Evolutionary conservation across 768 basidiomycete genomes (phyloP).

Genomic region (Cytidiella melzeri): DNA sequence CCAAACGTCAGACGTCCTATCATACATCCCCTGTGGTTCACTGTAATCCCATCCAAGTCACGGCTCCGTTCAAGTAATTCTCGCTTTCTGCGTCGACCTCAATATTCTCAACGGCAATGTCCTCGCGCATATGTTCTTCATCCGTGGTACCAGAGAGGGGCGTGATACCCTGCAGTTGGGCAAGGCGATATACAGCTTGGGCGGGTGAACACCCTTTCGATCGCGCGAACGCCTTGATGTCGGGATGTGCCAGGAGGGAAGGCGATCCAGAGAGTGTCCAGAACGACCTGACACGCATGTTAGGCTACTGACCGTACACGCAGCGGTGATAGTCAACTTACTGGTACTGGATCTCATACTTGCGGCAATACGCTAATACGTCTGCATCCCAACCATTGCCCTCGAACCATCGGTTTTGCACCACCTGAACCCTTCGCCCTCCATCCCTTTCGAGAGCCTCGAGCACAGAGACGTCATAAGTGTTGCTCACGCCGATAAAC

Average conservation of each 20-base stretch:
- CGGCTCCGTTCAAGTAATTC: not conserved
- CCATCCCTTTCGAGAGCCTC: constrained; percentile 44
- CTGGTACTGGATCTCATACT: constrained; percentile 69
- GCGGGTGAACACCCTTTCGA: constrained; percentile 49
- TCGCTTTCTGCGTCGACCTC: constrained; percentile 27
- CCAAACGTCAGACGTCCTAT: too few species aligned
- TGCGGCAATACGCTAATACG: constrained; percentile 58
- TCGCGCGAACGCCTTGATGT: constrained; percentile 38
- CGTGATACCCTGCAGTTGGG: constrained; percentile 57
- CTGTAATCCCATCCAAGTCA: constrained; percentile 8
- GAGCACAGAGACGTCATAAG: constrained; percentile 58
- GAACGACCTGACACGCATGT: constrained; percentile 51
- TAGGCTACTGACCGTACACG: not conserved
- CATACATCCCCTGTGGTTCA: too few species aligned
- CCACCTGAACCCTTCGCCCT: constrained; percentile 51
- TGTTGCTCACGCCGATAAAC: constrained; percentile 72
- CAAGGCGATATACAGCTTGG: constrained; percentile 65
- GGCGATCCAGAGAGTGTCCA: constrained; percentile 86
- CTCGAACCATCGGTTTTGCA: constrained; percentile 85
- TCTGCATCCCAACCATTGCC: constrained; percentile 70
- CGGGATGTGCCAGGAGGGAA: constrained; percentile 44
- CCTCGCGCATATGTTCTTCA: constrained; percentile 62
- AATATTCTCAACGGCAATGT: constrained; percentile 40
- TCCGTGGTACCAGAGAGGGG: constrained; percentile 74
- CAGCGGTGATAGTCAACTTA: constrained; percentile 21